Evolutionary conservation across 106 monocot species (phyloP), one percentile per base, ranked within the genome.

Genomic region (Platanthera guangdongensis): DNA sequence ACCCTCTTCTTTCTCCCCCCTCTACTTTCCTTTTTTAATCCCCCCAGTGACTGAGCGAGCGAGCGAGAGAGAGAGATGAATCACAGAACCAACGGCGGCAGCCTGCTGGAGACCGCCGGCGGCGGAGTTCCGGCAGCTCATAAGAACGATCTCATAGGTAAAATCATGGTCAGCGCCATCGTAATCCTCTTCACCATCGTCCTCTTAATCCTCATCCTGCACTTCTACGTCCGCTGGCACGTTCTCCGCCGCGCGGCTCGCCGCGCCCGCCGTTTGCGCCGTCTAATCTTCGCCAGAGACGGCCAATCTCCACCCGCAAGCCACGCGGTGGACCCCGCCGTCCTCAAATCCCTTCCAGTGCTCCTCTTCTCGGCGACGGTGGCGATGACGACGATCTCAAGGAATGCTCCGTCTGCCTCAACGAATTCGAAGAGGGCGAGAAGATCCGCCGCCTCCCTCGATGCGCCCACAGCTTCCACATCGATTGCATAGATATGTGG

Each of bases 401-500:
- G 30, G 77, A 13, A 15, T 30, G 87, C 81, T 76, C 87, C 15
- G 84, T 87, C 15, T 87, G 87, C 81, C 25, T 87, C 11, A 69
- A 48, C 52, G 84, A 79, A 75, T 74, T 87, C 79, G 84, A 79
- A 64, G 84, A 79, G 12, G 81, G 83, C 8, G 84, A 87, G 72
- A 84, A 84, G 81, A 57, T 79, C 30, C 80, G 87, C 19, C 57
- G 19, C 1, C 76, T 87, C 19, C 84, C 87, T 57, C 76, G 75
- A 72, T 87, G 87, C 60, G 76, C 70, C 2, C 87, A 87, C 78
- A 47, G 76, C 7, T 87, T 87, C 74, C 87, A 87, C 63, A 51
- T 80, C 28, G 82, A 77, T 9, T 87, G 87, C 77, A 80, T 87
- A 52, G 87, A 87, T 55, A 82, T 78, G 79, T 87, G 87, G 87